Evolutionary conservation across 345 rosid genomes (phyloP), one percentile per base, ranked within the genome.

Genomic region (Mercurialis annua): DNA sequence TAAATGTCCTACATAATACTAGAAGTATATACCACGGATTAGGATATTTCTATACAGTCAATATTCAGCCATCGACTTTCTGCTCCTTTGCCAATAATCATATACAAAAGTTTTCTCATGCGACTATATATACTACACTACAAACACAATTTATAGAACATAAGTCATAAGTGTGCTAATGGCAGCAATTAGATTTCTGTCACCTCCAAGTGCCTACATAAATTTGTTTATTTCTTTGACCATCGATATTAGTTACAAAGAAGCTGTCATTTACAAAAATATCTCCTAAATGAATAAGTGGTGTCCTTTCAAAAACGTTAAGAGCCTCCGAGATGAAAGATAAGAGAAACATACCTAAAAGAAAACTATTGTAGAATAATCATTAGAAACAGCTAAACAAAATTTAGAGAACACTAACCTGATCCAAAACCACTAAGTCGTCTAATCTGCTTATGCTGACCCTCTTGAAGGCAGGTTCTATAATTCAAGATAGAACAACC

Each of bases 381-480:
- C 11, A 1, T 10, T 1, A 5, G 21, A 50, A 50, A 40, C 4
- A 40, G 11, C 44, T 40, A 14, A 0, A 50, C 1, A 50, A 50
- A 0, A 50, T 20, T 20, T 48, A 21, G 50, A 10, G 23, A 40
- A 60, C 40, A 40, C 44, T 8, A 50, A 20, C 9, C 27, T 50
- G 24, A 50, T 50, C 26, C 24, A 20, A 20, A n/a, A 50, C 7
- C 18, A 31, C 8, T 57, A 61, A 61, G 27, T 48, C 36, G 44
- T 27, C 17, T 26, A 43, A 24, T 12, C n/a, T n/a, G n/a, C n/a
- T n/a, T n/a, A 10, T 40, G 2, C 78, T 65, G 69, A 91, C 99
- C 81, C 99, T 95, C 82, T 95, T 81, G 82, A 95, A 92, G 36
- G 92, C 99, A 59, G 98, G 99, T 77, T 95, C 99, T 98, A 95